Conservation (phyloP, 176 grass and related monocot species). For the Oryza longistaminata region DNA sequence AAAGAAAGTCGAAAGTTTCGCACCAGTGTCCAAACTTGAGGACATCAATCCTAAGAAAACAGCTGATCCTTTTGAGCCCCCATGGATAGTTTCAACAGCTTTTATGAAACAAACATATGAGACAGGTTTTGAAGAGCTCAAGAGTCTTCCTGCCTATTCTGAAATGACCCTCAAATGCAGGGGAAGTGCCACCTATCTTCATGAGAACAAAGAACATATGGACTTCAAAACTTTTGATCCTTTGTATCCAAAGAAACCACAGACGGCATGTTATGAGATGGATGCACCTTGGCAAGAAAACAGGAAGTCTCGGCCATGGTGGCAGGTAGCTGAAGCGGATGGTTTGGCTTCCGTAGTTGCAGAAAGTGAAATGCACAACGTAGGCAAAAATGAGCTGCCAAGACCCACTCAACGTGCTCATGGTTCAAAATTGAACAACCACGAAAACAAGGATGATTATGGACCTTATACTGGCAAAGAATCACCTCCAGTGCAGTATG, state of each 20-base stretch:
- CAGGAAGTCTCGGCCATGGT: constrained; percentile 73
- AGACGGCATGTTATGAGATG: constrained; percentile 44
- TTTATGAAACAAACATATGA: constrained; percentile 56
- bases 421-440: constrained; percentile 10
- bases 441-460: constrained; percentile 33
- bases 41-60: constrained; percentile 32
- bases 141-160: constrained; percentile 7
- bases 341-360: constrained; percentile 74
- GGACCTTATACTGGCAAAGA: constrained; percentile 22
- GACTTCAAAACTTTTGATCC: constrained; percentile 53
- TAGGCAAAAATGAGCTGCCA: constrained; percentile 88
- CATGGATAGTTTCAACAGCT: constrained; percentile 45
- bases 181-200: constrained; percentile 33
- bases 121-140: constrained; percentile 35
- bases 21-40: constrained; percentile 31
- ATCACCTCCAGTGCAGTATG: constrained; percentile 19
- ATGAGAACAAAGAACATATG: constrained; percentile 48
- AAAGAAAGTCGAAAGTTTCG: constrained; percentile 38
- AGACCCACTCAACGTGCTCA: constrained; percentile 52
- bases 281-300: constrained; percentile 46
- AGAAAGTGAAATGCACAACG: constrained; percentile 65
- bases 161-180: constrained; percentile 42
- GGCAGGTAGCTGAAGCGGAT: constrained; percentile 69
- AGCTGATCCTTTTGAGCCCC: constrained; percentile 39
- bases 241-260: constrained; percentile 40